Conservation (phyloP, 2,329 filamentous ascomycete species). For the Fusarium siculi region DNA sequence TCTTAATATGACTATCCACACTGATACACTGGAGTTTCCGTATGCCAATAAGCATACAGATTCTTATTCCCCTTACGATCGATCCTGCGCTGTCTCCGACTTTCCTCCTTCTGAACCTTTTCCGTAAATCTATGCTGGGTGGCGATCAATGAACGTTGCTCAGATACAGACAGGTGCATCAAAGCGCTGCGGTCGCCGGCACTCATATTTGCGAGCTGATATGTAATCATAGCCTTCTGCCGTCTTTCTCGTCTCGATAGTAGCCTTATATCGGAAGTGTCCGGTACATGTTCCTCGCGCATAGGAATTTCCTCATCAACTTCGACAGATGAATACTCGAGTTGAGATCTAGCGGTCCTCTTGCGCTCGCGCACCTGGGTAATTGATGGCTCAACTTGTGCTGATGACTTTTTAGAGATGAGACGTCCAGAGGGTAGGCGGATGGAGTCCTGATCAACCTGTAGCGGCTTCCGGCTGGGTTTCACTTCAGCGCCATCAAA, state of each 20-base stretch:
- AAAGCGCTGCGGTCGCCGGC: background rate
- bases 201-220: background rate
- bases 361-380: fast-evolving
- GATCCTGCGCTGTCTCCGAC: constrained; percentile 5
- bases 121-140: background rate
- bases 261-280: fast-evolving
- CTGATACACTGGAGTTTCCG: constrained; percentile 7
- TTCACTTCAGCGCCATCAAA: fast-evolving
- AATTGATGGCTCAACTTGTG: background rate
- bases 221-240: background rate
- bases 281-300: fast-evolving
- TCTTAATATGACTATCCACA: background rate
- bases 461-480: background rate
- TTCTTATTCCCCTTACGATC: constrained; percentile 16
- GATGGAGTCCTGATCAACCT: background rate
- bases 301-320: fast-evolving
- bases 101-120: constrained; percentile 12
- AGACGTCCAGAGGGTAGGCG: constrained; percentile 4
- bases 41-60: constrained; percentile 21
- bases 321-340: background rate
- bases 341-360: fast-evolving
- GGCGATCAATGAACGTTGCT: constrained; percentile 3
- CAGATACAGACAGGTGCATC: constrained; percentile 1
- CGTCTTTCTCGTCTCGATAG: background rate
- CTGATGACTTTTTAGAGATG: constrained; percentile 9